Base-by-base conservation (phyloP, 1,284 basidiomycete genomes). In the Hemileia vastatrix region DNA sequence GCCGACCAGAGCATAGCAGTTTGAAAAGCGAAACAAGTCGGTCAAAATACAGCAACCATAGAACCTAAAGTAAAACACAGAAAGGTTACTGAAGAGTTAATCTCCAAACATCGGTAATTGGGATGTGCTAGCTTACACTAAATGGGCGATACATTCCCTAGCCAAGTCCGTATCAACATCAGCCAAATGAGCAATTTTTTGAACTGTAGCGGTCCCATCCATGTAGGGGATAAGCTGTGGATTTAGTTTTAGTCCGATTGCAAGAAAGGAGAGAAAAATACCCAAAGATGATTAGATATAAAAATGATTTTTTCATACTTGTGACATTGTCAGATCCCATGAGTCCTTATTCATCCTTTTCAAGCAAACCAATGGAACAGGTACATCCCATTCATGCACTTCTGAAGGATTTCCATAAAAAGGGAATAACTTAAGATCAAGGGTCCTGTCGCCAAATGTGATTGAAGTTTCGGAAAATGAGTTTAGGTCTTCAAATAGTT, bases 401-500 rank as follows among this genome's bases (percentile, higher is more conserved):
- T 82, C 79, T 0, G 87, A 84, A 6, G 95, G 95, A 71, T 97
- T 97, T 2, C 92, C 88, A 71, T 92, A 96, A 76, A 92, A 94
- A 0, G 95, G 73, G 66, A 97, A 93, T 40, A 98, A 87, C 66
- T 95, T 95, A 69, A 99, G 77, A 73, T 95, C 91, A 64, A 95
- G 86, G 32, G 19, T 93, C 80, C 89, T 91, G 57, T 83, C 81
- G 75, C 93, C 89, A 64, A 96, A 84, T 1, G 83, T 81, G 58
- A 96, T 93, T 1, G 88, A 90, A 1, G 92, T 92, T 77, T 95
- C 92, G 0, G 90, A 90, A 77, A 95, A 98, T 3, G 90, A 92
- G 77, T 96, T 97, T 66, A 98, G 78, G 70, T 99, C 95, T 73
- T 96, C 93, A 69, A 92, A 97, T 0, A 99, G 81, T 75, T 97